Evolutionary conservation across 768 basidiomycete genomes (phyloP), one percentile per base, ranked within the genome.

Genomic region (Gelatoporia subvermispora): DNA sequence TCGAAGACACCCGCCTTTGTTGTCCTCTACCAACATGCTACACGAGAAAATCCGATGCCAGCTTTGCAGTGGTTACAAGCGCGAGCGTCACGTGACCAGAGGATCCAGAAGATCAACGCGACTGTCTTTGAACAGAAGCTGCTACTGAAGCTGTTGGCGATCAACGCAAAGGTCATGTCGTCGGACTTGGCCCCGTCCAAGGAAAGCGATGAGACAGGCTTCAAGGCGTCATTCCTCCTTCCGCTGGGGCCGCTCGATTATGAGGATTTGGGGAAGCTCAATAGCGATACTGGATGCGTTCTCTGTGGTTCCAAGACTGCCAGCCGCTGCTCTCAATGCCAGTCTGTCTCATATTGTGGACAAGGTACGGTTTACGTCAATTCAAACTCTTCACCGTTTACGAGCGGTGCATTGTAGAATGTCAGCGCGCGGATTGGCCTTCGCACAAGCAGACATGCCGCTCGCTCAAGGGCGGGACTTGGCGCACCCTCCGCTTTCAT

Each of bases 341-440:
- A 66, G 20, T 60, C 61, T 0, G 66, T 64, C 10, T 53, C 61
- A 4, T 73, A 74, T 52, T 73, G 72, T 45, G 54, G 68, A 28
- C 56, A 57, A 56, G 65, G 71, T 70, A n/a, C 43, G 60, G 39
- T 10, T 45, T 18, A 8, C 15, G 8, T 28, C 18, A 22, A 31
- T 35, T 15, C 17, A 24, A n/a, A n/a, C n/a, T n/a, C n/a, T n/a
- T n/a, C n/a, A n/a, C n/a, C n/a, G n/a, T n/a, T n/a, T n/a, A n/a
- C n/a, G n/a, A n/a, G n/a, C n/a, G n/a, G n/a, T n/a, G n/a, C 46
- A 43, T 16, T 38, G 3, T 45, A 60, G 73, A 66, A 35, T 75
- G 74, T 45, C 75, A 73, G 51, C 60, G 47, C 15, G 53, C 48
- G n/a, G 69, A 74, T 51, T 76, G 73, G 73, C 58, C 59, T 23